Percentiles rank a stretch among this genome's conserved stretches.
These are phyloP conservation scores for Irpex sp. DNA, from an alignment of 1,284 basidiomycete genomes.

Conservation along the genomic window DNA sequence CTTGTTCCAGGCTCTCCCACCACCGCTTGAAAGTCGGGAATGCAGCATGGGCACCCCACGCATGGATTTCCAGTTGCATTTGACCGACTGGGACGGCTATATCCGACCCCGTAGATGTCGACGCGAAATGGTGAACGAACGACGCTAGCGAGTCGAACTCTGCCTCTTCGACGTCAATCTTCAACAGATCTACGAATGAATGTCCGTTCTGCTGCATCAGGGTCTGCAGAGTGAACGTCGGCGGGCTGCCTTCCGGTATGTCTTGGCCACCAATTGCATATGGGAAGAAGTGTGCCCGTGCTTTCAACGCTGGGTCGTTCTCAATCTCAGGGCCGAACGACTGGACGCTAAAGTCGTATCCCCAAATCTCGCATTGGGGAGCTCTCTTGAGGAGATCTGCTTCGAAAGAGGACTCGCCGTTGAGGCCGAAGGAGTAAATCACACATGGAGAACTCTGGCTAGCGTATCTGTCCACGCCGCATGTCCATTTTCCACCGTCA, in stretches of 20 bases:
- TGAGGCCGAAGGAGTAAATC: conserved; percentile 45
- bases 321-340: conserved; percentile 46
- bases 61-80: conserved; percentile 37
- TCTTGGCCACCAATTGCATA: conserved; percentile 38
- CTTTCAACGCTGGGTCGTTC: conserved; percentile 21
- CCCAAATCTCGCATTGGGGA: conserved; percentile 40
- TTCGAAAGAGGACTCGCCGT: conserved; percentile 51
- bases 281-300: conserved; percentile 37
- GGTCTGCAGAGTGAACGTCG: conserved; percentile 38
- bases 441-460: conserved; percentile 31
- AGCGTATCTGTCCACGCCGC: conserved; percentile 39
- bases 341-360: conserved; percentile 47
- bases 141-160: conserved; percentile 38
- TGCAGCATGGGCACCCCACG: conserved; percentile 11
- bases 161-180: conserved; percentile 44
- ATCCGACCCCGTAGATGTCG: neutral
- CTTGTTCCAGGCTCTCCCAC: conserved; percentile 22
- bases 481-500: conserved; percentile 48
- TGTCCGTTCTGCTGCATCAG: conserved; percentile 45
- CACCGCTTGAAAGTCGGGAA: conserved; percentile 31
- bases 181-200: conserved; percentile 41
- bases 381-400: conserved; percentile 37
- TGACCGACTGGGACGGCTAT: conserved; percentile 26
- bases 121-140: conserved; percentile 28
- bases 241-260: conserved; percentile 29